Percentiles rank a stretch among this genome's conserved stretches.
Conservation (phyloP, 2,329 filamentous ascomycete genomes). For the Aspergillus alliaceus region DNA sequence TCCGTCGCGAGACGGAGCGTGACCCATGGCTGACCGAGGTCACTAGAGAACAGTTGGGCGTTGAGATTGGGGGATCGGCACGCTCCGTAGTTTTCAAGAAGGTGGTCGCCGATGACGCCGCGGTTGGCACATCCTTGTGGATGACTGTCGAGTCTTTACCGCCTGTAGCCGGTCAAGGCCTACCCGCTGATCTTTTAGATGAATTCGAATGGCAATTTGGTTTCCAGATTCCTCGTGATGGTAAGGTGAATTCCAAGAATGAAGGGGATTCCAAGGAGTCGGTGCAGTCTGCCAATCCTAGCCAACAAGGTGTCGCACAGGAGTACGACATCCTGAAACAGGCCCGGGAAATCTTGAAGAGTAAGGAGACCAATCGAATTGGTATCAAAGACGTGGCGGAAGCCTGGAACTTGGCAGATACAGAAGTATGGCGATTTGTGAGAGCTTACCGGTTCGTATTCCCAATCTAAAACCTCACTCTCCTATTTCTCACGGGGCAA, state of each 20-base stretch:
- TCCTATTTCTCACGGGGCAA: too few species aligned
- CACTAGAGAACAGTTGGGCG: constrained; percentile 68
- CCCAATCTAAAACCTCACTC: neutral
- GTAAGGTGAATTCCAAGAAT: constrained; percentile 40
- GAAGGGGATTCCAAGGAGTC: constrained; percentile 34
- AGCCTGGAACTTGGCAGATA: constrained; percentile 62
- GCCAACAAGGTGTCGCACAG: constrained; percentile 36
- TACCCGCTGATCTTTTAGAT: constrained; percentile 52
- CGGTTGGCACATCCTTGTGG: constrained; percentile 71
- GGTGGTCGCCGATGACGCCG: constrained; percentile 69
- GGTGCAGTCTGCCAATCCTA: constrained; percentile 38
- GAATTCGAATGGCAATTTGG: constrained; percentile 89
- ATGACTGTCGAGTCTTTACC: constrained; percentile 67
- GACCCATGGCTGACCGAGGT: constrained; percentile 76
- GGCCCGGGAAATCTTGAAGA: constrained; percentile 47
- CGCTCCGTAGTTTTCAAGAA: constrained; percentile 78
- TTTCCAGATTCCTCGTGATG: constrained; percentile 68
- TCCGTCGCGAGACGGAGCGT: constrained; percentile 67
- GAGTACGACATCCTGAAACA: constrained; percentile 53
- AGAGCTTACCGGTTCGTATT: constrained; percentile 52
- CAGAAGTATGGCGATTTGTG: constrained; percentile 65
- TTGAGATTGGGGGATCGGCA: constrained; percentile 60
- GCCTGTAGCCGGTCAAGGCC: constrained; percentile 48
- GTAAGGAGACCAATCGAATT: constrained; percentile 36
- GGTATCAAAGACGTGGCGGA: constrained; percentile 47